Conservation (phyloP, 2,329 filamentous ascomycete genomes). For the Penicillium frequentans region DNA sequence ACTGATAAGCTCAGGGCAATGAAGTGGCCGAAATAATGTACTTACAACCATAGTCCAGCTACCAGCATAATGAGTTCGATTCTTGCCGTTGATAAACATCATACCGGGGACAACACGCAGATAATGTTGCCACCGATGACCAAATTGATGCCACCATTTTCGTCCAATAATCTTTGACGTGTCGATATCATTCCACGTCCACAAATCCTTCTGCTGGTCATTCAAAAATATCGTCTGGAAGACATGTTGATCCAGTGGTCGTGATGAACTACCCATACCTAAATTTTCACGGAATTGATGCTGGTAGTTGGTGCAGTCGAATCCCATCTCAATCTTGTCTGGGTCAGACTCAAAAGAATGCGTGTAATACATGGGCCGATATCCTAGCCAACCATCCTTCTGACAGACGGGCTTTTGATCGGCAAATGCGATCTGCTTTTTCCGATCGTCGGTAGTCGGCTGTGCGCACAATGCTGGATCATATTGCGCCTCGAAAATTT, state of each 20-base stretch:
- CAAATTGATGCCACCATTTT: slow-evolving; percentile 65
- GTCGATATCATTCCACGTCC: slow-evolving; percentile 59
- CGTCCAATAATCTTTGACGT: slow-evolving; percentile 56
- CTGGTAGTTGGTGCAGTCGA: slow-evolving; percentile 76
- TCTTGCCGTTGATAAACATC: slow-evolving; percentile 69
- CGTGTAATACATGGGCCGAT: slow-evolving; percentile 63
- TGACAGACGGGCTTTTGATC: slow-evolving; percentile 39
- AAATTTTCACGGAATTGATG: slow-evolving; percentile 60
- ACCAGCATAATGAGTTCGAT: slow-evolving; percentile 63
- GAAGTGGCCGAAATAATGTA: neutral
- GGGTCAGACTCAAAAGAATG: slow-evolving; percentile 55
- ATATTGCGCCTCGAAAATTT: slow-evolving; percentile 58
- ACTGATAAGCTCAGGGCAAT: neutral
- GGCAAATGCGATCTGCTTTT: slow-evolving; percentile 50
- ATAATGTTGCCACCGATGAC: slow-evolving; percentile 62
- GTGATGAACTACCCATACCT: slow-evolving; percentile 24
- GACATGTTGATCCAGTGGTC: slow-evolving; percentile 59
- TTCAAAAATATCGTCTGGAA: slow-evolving; percentile 68
- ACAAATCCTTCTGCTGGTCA: slow-evolving; percentile 56
- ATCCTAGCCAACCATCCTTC: slow-evolving; percentile 42
- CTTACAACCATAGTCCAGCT: slow-evolving; percentile 68
- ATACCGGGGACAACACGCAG: slow-evolving; percentile 66
- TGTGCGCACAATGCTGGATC: slow-evolving; percentile 52
- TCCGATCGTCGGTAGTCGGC: slow-evolving; percentile 42
- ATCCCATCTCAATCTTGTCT: slow-evolving; percentile 62